Base-by-base conservation (phyloP, 1,284 basidiomycete species). In the Porodaedalea pini region DNA sequence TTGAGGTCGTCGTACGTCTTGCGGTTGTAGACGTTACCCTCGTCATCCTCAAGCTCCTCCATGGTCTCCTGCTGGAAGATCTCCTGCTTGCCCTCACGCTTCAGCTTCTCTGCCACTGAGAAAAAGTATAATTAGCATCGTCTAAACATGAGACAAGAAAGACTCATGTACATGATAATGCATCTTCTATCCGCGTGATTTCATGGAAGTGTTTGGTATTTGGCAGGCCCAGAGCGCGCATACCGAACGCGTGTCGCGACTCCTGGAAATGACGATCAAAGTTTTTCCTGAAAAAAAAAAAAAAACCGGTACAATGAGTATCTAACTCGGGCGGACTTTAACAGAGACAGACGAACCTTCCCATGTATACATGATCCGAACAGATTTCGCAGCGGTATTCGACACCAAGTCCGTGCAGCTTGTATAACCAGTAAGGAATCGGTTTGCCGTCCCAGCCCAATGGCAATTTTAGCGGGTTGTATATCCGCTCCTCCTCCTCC, bases 161-260 rank as follows among this genome's bases (percentile, higher is more conserved):
- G 11, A 17, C 43, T 5, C 36, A 82, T 90, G 66, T 68, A 96
- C 94, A 77, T 47, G 94, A 85, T 60, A 98, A 82, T 0, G 95
- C 97, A 75, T 99, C 97, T 66, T 94, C 90, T 63, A 99, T 99
- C 53, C 89, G 84, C 19, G 95, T 99, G 62, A 99, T 98, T 71
- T 98, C 96, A 67, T 97, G 92, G 78, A 99, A 99, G 73, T 99
- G 97, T 70, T 96, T 96, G 1, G 95, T 98, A 66, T 98, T 99
- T 1, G 97, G 97, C 62, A 99, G 76, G 15, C 97, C 97, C 29
- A 99, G 79, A 3, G 97, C 96, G 40, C 94, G 87, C 94, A 99
- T 98, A 29, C 96, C 97, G 65, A 98, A 99, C 1, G 96, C 92
- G 74, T 99, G 97, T 56, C 95, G 80, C 37, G 92, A 90, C 78